Base-by-base conservation (phyloP, 257 asterid genomes). In the Jacaranda mimosifolia region DNA sequence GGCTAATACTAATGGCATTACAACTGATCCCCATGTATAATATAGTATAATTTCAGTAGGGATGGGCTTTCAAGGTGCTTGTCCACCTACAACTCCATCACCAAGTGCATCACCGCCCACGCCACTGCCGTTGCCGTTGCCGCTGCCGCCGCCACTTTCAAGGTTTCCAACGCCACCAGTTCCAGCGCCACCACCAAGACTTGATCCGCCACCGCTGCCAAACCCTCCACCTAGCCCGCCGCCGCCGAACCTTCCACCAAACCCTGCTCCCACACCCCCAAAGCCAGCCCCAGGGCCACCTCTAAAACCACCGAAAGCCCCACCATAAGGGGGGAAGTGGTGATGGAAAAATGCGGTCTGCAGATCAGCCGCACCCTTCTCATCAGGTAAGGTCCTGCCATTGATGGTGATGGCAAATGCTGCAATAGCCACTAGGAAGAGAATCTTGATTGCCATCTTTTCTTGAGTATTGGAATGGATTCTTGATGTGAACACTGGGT, bases 381-480 rank as follows among this genome's bases (percentile, higher is more conserved):
- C 76, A 3, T 26, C 58, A 3, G 73, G 68, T 26, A 68, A 48
- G 43, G 9, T 12, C 80, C 82, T 48, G 55, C 86, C 85, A 18
- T 43, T 35, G 42, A 52, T 70, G 45, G 76, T 70, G 48, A 26
- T 51, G 7, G 79, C 73, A 12, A 79, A 14, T 72, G 71, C 80
- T 6, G 70, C 82, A 4, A 72, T 63, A 5, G 73, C 80, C 65
- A 76, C 67, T 6, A 81, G 21, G 38, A 77, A 71, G 43, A 81
- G 5, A 18, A 78, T 60, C 72, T 84, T 81, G 45, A 55, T 78
- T 15, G 69, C 80, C 88, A 78, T 84, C 6, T 72, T 59, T 14
- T 5, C 39, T 32, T 42, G 2, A 26, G 26, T 48, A 19, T 9
- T 55, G 17, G 7, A 35, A 40, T 63, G 14, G 76, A 72, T 66